These are phyloP conservation scores for Solanum okadae DNA, from an alignment of 257 asterid genomes.

Conservation along the genomic window DNA sequence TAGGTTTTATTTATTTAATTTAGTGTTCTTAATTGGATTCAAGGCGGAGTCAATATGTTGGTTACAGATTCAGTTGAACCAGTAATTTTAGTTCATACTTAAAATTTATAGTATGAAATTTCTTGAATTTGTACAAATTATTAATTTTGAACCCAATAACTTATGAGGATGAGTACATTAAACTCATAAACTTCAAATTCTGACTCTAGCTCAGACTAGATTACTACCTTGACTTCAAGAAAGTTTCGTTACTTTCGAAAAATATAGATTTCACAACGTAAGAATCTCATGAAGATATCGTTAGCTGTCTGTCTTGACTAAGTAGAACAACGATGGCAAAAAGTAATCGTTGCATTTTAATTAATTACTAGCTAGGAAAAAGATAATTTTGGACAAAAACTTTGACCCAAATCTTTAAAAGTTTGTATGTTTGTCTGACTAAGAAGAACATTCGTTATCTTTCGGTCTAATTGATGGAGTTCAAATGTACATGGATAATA, in stretches of 20 bases:
- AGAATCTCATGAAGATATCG: neutral
- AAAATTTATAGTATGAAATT: neutral
- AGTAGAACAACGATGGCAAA: neutral
- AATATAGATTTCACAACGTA: neutral
- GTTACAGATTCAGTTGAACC: neutral
- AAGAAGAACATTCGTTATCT: neutral
- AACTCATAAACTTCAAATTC: too few species aligned
- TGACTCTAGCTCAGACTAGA: too few species aligned
- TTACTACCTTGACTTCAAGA: neutral
- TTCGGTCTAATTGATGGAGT: neutral
- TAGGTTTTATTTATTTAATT: neutral
- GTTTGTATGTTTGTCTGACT: neutral
- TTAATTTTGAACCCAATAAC: neutral
- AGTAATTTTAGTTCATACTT: neutral
- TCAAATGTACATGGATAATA: neutral
- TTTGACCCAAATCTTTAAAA: neutral
- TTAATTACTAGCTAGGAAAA: neutral
- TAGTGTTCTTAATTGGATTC: neutral
- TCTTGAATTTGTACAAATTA: neutral
- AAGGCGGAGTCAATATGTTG: neutral
- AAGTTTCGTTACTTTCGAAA: neutral
- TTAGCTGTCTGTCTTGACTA: neutral
- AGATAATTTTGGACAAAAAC: neutral
- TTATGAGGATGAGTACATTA: too few species aligned
- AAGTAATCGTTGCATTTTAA: neutral